phyloP scores from a whole-genome alignment of 164 flowering plant genomes.

The Pachysandra terminalis region DNA sequence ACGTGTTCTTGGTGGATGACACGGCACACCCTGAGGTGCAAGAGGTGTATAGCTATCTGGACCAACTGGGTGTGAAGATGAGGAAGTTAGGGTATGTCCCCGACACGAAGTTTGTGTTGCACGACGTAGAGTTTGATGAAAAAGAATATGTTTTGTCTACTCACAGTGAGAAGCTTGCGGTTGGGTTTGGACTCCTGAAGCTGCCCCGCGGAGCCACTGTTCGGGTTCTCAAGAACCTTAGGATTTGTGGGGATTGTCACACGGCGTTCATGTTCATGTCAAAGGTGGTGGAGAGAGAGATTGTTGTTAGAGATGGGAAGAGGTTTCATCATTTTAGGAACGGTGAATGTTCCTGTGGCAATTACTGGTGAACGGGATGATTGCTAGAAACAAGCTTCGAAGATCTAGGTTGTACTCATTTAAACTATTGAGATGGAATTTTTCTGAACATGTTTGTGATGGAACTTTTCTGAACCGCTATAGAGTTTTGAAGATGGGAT shows the following conservation, averaged over 20 bases:
- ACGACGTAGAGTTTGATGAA: constrained; percentile 57
- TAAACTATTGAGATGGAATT: not conserved
- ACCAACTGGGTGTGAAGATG: constrained; percentile 43
- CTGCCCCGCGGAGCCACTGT: constrained; percentile 63
- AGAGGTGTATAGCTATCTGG: constrained; percentile 49
- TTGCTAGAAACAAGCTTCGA: not conserved
- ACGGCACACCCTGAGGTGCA: constrained; percentile 58
- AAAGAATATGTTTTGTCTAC: constrained; percentile 59
- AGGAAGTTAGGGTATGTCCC: constrained; percentile 71
- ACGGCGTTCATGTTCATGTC: constrained; percentile 73
- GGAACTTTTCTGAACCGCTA: not conserved
- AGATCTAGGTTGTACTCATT: not conserved
- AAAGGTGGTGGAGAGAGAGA: constrained; percentile 55
- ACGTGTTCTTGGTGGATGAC: constrained; percentile 76
- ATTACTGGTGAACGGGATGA: constrained; percentile 55
- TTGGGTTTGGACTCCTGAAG: constrained; percentile 68
- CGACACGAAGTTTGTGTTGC: constrained; percentile 60
- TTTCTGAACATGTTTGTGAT: no score
- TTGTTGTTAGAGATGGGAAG: constrained; percentile 74
- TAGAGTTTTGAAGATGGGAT: not conserved
- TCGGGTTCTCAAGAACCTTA: constrained; percentile 74
- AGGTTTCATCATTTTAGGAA: constrained; percentile 75
- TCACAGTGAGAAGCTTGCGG: constrained; percentile 90
- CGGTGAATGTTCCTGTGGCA: constrained; percentile 74
- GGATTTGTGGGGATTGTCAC: constrained; percentile 89